These are phyloP conservation scores for Tulasnella sp. DNA, from an alignment of 768 basidiomycete genomes.

Conservation along the genomic window DNA sequence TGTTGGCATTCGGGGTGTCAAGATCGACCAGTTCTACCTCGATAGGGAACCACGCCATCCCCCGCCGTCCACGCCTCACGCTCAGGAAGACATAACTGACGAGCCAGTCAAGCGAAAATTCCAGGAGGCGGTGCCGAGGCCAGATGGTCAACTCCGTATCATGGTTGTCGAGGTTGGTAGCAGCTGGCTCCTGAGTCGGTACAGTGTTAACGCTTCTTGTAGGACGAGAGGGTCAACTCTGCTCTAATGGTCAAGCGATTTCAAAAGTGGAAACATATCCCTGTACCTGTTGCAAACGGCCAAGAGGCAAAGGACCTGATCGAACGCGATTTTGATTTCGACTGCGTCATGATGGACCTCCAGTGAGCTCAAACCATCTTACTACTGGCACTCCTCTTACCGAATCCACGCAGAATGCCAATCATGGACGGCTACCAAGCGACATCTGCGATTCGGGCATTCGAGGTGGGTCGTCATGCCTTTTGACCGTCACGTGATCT, in stretches of 20 bases:
- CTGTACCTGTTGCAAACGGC: slow-evolving; percentile 57
- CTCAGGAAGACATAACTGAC: neutral
- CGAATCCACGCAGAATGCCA: slow-evolving; percentile 45
- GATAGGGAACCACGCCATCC: slow-evolving; percentile 3
- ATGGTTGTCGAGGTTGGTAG: slow-evolving; percentile 53
- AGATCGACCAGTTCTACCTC: slow-evolving; percentile 21
- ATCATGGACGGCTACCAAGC: slow-evolving; percentile 65
- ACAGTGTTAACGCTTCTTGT: neutral
- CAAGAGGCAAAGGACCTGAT: slow-evolving; percentile 59
- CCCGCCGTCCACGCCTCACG: too few species aligned
- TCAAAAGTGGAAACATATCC: slow-evolving; percentile 49
- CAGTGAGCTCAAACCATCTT: too few species aligned
- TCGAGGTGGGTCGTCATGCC: slow-evolving; percentile 33
- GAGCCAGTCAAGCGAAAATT: neutral
- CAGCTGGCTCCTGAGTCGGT: too few species aligned
- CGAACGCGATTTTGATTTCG: slow-evolving; percentile 45
- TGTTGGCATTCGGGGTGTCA: slow-evolving; percentile 19
- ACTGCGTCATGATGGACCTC: slow-evolving; percentile 72
- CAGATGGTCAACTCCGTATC: slow-evolving; percentile 31
- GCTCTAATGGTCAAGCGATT: slow-evolving; percentile 58
- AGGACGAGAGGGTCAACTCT: slow-evolving; percentile 68
- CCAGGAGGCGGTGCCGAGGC: neutral
- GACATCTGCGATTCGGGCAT: slow-evolving; percentile 48
- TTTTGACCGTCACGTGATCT: neutral
- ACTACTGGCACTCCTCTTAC: neutral